phyloP scores from a whole-genome alignment of 2,329 filamentous ascomycete species.

The Paecilomyces niveus region DNA sequence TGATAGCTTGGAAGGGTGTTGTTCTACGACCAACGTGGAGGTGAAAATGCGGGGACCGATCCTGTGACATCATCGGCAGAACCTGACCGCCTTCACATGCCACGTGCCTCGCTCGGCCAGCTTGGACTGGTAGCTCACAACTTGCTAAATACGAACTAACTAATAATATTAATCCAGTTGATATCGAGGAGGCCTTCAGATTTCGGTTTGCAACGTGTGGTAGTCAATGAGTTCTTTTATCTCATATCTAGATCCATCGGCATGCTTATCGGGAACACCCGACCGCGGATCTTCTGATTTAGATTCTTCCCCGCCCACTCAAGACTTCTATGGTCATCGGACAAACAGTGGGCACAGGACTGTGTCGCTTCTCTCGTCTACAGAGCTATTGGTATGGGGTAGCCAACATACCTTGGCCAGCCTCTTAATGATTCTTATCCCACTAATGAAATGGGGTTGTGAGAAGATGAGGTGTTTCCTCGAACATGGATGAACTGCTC shows the following conservation, averaged over 20 bases:
- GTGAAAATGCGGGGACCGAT: neutral
- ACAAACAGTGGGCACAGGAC: neutral
- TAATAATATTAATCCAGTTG: no score
- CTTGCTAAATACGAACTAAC: neutral
- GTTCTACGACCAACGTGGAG: neutral
- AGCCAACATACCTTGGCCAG: no score
- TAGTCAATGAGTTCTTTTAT: no score
- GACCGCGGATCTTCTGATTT: neutral
- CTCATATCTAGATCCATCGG: neutral
- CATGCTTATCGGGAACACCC: neutral
- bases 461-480: no score
- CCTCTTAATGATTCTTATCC: no score
- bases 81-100: constrained; percentile 1
- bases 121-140: neutral
- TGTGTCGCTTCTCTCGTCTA: no score
- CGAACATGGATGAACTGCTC: no score
- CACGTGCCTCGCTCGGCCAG: neutral
- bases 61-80: constrained; percentile 8
- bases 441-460: no score
- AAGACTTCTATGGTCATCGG: no score
- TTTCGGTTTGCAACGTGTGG: no score
- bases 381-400: no score
- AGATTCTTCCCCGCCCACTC: neutral
- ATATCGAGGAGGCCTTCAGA: no score
- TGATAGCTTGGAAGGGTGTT: neutral